Evolutionary conservation across 2,329 filamentous ascomycete genomes (phyloP), one percentile per base, ranked within the genome.

Genomic region (Colletotrichum simmondsii): DNA sequence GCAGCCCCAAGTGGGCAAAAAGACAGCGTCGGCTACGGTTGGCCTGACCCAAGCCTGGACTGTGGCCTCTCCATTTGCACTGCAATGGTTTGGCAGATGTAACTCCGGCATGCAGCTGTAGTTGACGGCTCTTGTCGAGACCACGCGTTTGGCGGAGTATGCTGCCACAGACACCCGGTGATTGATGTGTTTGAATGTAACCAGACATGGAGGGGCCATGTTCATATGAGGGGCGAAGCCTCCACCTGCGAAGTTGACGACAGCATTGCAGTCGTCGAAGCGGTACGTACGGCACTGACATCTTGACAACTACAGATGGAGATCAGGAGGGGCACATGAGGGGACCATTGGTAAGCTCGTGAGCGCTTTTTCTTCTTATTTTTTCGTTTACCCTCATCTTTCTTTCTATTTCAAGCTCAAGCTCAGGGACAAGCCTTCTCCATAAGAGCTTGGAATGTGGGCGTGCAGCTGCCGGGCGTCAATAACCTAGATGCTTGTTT

Each of bases 401-500:
- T 19, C 14, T 32, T 30, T 11, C 28, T 30, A 19, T 57, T 14
- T 32, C 24, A 49, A 49, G 16, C 16, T 32, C 22, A 54, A 49
- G 14, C n/a, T 53, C 53, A 53, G 46, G 61, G 56, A 58, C 37
- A 62, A 56, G 68, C 65, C 42, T 60, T 64, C 65, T 46, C 65
- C 65, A 46, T 72, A 59, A 49, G 42, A n/a, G 16, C 11, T 61
- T 65, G 70, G 56, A 14, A 65, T 60, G 65, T 60, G 65, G 70
- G 65, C 70, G 65, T 46, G 30, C 19, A 57, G 30, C 22, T 62
- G 58, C 16, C 35, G 24, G 52, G 32, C 42, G 35, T 37, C 19
- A 60, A 37, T 62, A 52, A 64, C 49, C 52, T 32, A 59, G 58
- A 68, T 72, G 69, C 59, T 72, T 72, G 65, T 69, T 64, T 69